Evolutionary conservation across 768 basidiomycete species (phyloP), one percentile per base, ranked within the genome.

Genomic region (Boletus vermiculosoides): DNA sequence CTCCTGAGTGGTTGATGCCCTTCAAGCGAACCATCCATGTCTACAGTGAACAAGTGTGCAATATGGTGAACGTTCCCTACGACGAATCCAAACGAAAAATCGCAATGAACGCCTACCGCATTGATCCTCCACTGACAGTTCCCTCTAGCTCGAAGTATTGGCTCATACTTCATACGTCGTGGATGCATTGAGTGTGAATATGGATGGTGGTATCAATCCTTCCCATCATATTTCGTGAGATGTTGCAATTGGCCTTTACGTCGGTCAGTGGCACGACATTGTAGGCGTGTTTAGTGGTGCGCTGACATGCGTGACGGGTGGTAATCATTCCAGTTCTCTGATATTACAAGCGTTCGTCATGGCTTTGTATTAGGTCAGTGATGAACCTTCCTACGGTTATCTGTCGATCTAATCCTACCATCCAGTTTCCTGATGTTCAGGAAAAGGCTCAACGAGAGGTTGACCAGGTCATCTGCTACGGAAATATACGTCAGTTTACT

Each of bases 401-500:
- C 13, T 37, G 13, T 28, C 6, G 7, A 37, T 46, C 34, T 28
- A n/a, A 54, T 47, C 36, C 8, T n/a, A n/a, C 4, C 9, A 45
- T 47, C 18, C 20, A 54, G 53, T 48, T 54, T 30, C 53, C 53
- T 9, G 53, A 49, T 28, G 53, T 48, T 31, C 53, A 54, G 4
- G 28, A 41, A 13, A 54, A 54, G 31, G 45, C 45, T 40, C 53
- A 54, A 40, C 45, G n/a, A 18, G 53, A 54, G 37, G 28, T 47
- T 18, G 53, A 54, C 53, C 45, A 16, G 28, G 37, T 48, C 30
- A 45, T 54, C 28, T 37, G 53, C 5, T 31, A 48, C 7, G 53
- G 53, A 22, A 54, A 54, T 23, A 47, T 54, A 54, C 53, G 53
- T 54, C 30, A 54, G 53, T 54, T 33, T 22, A 12, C 10, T 40